A percentile compares a stretch with the other conserved stretches of the same genome.
Conservation (phyloP, 768 basidiomycete species). For the Rhodotorula paludigena region DNA sequence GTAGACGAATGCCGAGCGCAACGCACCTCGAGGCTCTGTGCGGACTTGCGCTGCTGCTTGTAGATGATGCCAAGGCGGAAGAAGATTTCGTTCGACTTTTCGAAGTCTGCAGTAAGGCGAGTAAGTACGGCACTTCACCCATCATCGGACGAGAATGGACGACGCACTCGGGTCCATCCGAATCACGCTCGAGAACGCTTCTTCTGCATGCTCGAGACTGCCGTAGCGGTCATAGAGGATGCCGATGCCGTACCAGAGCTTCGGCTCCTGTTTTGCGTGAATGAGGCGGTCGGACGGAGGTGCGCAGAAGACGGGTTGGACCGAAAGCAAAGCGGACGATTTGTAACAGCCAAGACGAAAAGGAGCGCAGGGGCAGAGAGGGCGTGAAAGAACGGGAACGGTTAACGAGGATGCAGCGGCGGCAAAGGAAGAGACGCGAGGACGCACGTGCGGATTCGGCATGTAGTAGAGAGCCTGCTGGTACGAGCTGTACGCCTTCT, state of each 20-base stretch:
- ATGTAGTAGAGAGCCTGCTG: conserved; percentile 95
- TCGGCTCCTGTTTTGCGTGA: conserved; percentile 65
- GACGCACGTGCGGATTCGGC: conserved; percentile 80
- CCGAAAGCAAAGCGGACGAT: too few relatives aligned
- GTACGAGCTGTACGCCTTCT: conserved; percentile 97
- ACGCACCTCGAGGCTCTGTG: conserved; percentile 63
- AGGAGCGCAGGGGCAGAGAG: conserved; percentile 15
- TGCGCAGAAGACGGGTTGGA: too few relatives aligned
- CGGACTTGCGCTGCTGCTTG: conserved; percentile 95
- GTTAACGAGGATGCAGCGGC: background rate
- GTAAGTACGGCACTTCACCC: too few relatives aligned
- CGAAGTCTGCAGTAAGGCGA: conserved; percentile 62
- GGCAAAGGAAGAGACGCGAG: background rate
- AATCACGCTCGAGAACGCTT: conserved; percentile 92
- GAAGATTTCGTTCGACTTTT: conserved; percentile 97
- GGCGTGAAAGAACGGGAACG: background rate
- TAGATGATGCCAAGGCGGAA: conserved; percentile 98
- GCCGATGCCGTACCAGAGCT: conserved; percentile 98
- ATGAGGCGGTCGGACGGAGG: too few relatives aligned
- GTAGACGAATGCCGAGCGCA: background rate
- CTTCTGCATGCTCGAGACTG: conserved; percentile 96
- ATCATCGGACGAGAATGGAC: background rate
- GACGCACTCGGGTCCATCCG: conserved; percentile 88
- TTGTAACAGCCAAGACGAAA: too few relatives aligned
- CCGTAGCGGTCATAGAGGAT: conserved; percentile 98